Conservation (phyloP, 1,139 yeast genomes). For the Sugiyamaella japonica region DNA sequence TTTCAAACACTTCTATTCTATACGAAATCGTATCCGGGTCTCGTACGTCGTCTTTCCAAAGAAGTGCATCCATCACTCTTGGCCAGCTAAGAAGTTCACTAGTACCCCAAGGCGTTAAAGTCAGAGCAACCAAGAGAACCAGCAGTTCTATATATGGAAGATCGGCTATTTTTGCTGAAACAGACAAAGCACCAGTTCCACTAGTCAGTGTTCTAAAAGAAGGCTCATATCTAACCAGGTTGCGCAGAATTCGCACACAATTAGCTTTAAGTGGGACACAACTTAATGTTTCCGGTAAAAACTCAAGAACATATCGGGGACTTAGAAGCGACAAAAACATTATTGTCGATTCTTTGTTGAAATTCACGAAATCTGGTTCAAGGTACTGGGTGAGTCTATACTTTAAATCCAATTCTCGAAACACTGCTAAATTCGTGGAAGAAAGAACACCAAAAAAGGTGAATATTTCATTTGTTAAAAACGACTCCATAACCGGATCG, state of each 20-base stretch:
- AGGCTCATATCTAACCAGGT: slow-evolving; percentile 14
- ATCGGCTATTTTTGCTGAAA: slow-evolving; percentile 18
- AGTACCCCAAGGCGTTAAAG: slow-evolving; percentile 29
- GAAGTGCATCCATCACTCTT: slow-evolving; percentile 30
- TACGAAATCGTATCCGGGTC: slow-evolving; percentile 28
- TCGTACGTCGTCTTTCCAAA: slow-evolving; percentile 27
- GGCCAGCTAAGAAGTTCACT: slow-evolving; percentile 32
- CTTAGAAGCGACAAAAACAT: slow-evolving; percentile 25
- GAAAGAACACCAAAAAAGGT: slow-evolving; percentile 32
- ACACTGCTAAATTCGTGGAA: slow-evolving; percentile 23
- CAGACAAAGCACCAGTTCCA: slow-evolving; percentile 8
- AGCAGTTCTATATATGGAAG: slow-evolving; percentile 31
- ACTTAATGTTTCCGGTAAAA: slow-evolving; percentile 19
- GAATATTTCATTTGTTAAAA: slow-evolving; percentile 28
- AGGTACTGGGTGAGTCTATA: slow-evolving; percentile 20
- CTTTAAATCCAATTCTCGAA: slow-evolving; percentile 27
- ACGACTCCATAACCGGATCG: slow-evolving; percentile 22
- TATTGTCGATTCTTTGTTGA: slow-evolving; percentile 15
- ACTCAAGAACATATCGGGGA: slow-evolving; percentile 27
- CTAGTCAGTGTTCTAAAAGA: slow-evolving; percentile 4
- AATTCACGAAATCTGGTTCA: slow-evolving; percentile 12
- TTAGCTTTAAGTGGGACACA: slow-evolving; percentile 21
- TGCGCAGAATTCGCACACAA: slow-evolving; percentile 26
- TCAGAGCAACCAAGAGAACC: slow-evolving; percentile 25
- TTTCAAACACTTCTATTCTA: slow-evolving; percentile 31